Evolutionary conservation across 2,329 filamentous ascomycete species (phyloP), one percentile per base, ranked within the genome.

Genomic region (Verticillium zaregamsianum): DNA sequence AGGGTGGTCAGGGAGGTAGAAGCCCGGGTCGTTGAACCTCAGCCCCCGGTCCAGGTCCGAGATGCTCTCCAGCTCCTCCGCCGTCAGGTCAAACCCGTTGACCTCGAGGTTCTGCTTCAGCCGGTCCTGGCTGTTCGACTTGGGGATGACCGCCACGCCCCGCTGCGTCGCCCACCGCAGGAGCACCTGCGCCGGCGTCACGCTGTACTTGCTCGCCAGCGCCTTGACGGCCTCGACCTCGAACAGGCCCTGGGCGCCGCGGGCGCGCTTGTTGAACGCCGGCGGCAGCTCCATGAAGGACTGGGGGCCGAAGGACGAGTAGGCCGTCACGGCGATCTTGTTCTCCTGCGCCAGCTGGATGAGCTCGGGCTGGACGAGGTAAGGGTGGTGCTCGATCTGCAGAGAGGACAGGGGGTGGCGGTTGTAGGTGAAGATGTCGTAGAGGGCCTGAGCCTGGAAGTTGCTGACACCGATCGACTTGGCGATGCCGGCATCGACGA

Each of bases 371-470:
- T 90, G 87, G 39, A 82, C 82, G 59, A 89, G 82, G 77, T 89
- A 89, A 7, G 87, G 87, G 75, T 90, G 87, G 74, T 88, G 86
- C 76, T 90, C 87, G 74, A 90, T 86, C 77, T 90, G 87, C 23
- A 89, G 81, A 45, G 83, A 54, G 76, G 82, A 65, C 80, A 82
- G 45, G 73, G 76, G 71, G 82, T 78, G 66, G 61, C 79, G 79
- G 59, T 84, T 84, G 73, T 88, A 88, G 61, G 81, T 79, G 66
- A 86, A 76, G 59, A 89, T 75, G 72, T 89, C 85, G 73, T 87
- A 82, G 62, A 90, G 72, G 31, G 79, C 79, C n/a, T 75, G 68
- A 49, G 79, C 80, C 67, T 80, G 82, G 77, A 86, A 87, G 77
- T 88, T 88, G 74, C 77, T 81, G 66, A 88, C 79, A 63, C 86